Evolutionary conservation across 2,329 filamentous ascomycete genomes (phyloP).

Genomic region (Pseudocercospora macadamiae): DNA sequence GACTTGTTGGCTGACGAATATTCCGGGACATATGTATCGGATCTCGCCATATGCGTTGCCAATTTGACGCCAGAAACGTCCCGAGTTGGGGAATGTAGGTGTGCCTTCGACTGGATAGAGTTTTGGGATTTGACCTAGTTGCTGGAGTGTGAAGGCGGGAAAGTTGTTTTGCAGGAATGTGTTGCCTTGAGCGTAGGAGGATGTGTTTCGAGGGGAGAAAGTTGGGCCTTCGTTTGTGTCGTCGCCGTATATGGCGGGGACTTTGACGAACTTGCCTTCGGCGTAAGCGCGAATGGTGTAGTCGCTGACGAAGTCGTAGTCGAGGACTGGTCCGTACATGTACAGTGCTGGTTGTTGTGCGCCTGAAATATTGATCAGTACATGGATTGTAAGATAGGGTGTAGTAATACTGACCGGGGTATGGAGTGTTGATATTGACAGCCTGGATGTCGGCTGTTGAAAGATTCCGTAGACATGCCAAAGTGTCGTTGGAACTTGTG

Average conservation of each 20-base stretch:
- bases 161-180: constrained; percentile 63
- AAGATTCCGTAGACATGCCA: constrained; percentile 55
- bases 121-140: constrained; percentile 56
- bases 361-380: too few species aligned
- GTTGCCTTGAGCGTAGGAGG: constrained; percentile 54
- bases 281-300: constrained; percentile 54
- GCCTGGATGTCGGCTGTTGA: constrained; percentile 49
- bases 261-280: constrained; percentile 53
- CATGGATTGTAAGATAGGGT: too few species aligned
- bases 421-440: constrained; percentile 50
- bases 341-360: constrained; percentile 50
- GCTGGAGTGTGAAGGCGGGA: constrained; percentile 54
- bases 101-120: constrained; percentile 58
- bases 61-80: constrained; percentile 62
- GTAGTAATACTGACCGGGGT: too few species aligned
- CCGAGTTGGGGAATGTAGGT: constrained; percentile 51
- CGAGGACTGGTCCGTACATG: constrained; percentile 56
- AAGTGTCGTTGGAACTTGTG: constrained; percentile 42
- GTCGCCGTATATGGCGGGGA: constrained; percentile 60
- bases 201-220: constrained; percentile 58
- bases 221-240: constrained; percentile 67
- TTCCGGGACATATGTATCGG: constrained; percentile 66
- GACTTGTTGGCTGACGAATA: constrained; percentile 56
- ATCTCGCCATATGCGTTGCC: constrained; percentile 66
- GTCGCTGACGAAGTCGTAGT: constrained; percentile 55